These are phyloP conservation scores for Pugionium dolabratum DNA, from an alignment of 345 rosid genomes.

Conservation along the genomic window DNA sequence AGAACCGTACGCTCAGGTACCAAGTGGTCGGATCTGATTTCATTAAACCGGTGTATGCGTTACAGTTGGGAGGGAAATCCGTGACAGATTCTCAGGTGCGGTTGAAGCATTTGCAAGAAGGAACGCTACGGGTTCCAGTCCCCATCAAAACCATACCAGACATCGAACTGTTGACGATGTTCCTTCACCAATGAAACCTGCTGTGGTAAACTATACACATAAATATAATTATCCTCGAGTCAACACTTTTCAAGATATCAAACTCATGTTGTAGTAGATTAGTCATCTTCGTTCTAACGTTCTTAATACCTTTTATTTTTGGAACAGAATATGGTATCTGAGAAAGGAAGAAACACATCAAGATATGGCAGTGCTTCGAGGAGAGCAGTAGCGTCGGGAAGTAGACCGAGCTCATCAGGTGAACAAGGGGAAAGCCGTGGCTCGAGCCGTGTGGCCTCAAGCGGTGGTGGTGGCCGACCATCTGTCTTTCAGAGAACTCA, in stretches of 20 bases:
- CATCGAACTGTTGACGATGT: slow-evolving; percentile 55
- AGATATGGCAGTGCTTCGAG: slow-evolving; percentile 76
- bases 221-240: background rate
- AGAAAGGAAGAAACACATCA: slow-evolving; percentile 53
- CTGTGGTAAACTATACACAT: slow-evolving; percentile 41
- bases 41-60: background rate
- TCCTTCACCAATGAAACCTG: slow-evolving; percentile 57
- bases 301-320: slow-evolving; percentile 1
- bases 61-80: slow-evolving; percentile 63
- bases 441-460: slow-evolving; percentile 60
- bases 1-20: background rate
- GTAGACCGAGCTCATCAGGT: slow-evolving; percentile 75
- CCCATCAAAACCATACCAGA: slow-evolving; percentile 53
- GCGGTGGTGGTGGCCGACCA: slow-evolving; percentile 55
- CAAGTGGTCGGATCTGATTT: background rate
- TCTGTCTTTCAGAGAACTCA: slow-evolving; percentile 65
- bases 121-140: slow-evolving; percentile 52
- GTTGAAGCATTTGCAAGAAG: slow-evolving; percentile 73
- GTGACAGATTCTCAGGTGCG: slow-evolving; percentile 74
- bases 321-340: slow-evolving; percentile 55
- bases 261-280: background rate
- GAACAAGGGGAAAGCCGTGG: slow-evolving; percentile 57
- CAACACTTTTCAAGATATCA: background rate
- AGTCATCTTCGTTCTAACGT: background rate
- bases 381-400: slow-evolving; percentile 62